These are phyloP conservation scores for Magnaporthiopsis incrustans DNA, from an alignment of 2,329 filamentous ascomycete genomes.

Conservation along the genomic window DNA sequence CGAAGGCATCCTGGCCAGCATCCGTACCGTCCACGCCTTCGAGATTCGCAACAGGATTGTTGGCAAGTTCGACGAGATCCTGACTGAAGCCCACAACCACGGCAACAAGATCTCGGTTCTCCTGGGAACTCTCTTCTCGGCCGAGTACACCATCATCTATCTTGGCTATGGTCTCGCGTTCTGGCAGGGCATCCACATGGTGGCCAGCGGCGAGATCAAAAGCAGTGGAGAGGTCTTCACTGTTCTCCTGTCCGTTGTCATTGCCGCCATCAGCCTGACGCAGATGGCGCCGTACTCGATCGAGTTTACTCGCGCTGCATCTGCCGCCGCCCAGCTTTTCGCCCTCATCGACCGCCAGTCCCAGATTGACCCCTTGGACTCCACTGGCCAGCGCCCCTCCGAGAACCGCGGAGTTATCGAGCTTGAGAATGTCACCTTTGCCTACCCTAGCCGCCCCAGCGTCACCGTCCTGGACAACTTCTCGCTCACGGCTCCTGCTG, in stretches of 20 bases:
- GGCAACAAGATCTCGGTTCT: conserved; percentile 18
- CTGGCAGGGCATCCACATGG: conserved; percentile 43
- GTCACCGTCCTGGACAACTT: conserved; percentile 33
- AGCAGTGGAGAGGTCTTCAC: conserved; percentile 12
- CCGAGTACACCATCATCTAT: conserved; percentile 39
- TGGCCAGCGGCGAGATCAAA: conserved; percentile 32
- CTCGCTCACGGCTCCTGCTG: conserved; percentile 32
- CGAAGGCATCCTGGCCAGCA: conserved; percentile 40
- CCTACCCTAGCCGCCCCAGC: conserved; percentile 36
- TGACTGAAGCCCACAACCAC: conserved; percentile 29
- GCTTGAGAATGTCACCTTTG: conserved; percentile 32
- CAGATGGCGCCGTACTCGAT: conserved; percentile 28
- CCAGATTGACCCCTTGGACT: conserved; percentile 26
- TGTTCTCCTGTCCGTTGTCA: conserved; percentile 30
- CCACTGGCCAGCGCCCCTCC: conserved; percentile 20
- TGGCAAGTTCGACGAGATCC: conserved; percentile 30
- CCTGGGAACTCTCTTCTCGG: conserved; percentile 25
- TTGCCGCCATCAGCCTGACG: conserved; percentile 28
- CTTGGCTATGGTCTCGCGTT: conserved; percentile 40
- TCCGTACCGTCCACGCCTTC: conserved; percentile 42
- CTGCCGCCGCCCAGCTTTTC: conserved; percentile 27
- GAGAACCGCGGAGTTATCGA: conserved; percentile 25
- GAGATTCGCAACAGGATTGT: conserved; percentile 20
- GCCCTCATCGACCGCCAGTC: conserved; percentile 29
- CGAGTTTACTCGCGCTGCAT: conserved; percentile 28